Percentiles rank a stretch among this genome's conserved stretches.
Evolutionary conservation across 306 rosid species (phyloP).

Genomic region (Ochetophila trinervis): DNA sequence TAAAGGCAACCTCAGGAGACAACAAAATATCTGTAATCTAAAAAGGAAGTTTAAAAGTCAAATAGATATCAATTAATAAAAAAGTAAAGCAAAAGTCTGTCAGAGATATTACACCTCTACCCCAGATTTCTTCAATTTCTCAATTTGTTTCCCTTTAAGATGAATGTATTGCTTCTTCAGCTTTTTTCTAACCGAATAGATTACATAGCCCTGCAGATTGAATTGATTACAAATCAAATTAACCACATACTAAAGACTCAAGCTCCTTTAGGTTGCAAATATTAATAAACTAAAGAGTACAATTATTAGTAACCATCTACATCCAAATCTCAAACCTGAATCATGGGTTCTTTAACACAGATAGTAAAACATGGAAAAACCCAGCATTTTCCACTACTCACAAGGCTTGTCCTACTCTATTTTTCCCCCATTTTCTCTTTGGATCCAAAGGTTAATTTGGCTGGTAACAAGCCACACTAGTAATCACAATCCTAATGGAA

Average conservation of each 20-base stretch:
- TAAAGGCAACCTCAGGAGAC: slow-evolving; percentile 96
- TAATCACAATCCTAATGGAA: neutral
- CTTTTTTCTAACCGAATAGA: slow-evolving; percentile 88
- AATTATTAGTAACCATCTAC: neutral
- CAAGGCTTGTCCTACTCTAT: too few species aligned
- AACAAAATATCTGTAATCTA: slow-evolving; percentile 81
- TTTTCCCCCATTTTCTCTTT: too few species aligned
- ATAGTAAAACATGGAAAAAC: too few species aligned
- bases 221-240: slow-evolving; percentile 1
- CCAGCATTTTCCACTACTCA: too few species aligned
- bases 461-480: neutral
- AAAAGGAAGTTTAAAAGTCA: slow-evolving; percentile 30
- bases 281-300: neutral
- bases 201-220: slow-evolving; percentile 74
- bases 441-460: too few species aligned
- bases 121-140: slow-evolving; percentile 87
- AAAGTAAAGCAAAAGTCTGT: slow-evolving; percentile 15
- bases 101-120: slow-evolving; percentile 62
- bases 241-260: slow-evolving; percentile 5
- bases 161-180: slow-evolving; percentile 83
- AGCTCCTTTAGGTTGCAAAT: neutral
- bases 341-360: too few species aligned
- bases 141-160: slow-evolving; percentile 91
- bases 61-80: slow-evolving; percentile 13
- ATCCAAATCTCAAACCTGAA: neutral